Evolutionary conservation across 2,329 filamentous ascomycete species (phyloP).

Genomic region (Alternaria infectoria): DNA sequence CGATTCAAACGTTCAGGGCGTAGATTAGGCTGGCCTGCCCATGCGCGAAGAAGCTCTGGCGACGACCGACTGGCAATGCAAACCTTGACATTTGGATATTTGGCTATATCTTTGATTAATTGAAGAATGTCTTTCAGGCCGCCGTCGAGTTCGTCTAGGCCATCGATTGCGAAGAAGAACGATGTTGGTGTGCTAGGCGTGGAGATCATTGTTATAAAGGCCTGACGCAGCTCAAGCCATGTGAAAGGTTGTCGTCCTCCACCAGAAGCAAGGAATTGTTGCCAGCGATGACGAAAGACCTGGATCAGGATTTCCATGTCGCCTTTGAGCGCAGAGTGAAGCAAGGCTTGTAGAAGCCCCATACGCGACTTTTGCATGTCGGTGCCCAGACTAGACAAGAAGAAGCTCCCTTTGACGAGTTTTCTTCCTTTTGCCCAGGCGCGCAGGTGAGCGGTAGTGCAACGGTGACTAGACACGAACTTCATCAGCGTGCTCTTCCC

Average conservation of each 20-base stretch:
- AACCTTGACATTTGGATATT: neutral
- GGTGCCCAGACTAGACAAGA: conserved; percentile 40
- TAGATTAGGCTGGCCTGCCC: neutral
- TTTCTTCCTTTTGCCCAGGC: conserved; percentile 43
- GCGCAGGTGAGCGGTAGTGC: neutral
- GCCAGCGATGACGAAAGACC: neutral
- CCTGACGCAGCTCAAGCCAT: neutral
- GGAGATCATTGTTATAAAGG: neutral
- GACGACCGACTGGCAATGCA: neutral
- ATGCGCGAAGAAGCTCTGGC: neutral
- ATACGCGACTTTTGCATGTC: neutral
- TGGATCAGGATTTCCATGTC: neutral
- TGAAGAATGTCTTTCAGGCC: neutral
- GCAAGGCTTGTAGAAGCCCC: neutral
- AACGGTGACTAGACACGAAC: conserved; percentile 16
- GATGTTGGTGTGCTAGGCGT: neutral
- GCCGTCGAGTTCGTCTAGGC: neutral
- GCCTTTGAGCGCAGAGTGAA: neutral
- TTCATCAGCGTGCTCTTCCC: conserved; percentile 58
- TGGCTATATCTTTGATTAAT: neutral
- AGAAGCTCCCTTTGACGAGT: conserved; percentile 26
- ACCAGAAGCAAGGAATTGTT: neutral
- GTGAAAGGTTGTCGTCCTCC: neutral
- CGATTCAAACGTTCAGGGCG: neutral
- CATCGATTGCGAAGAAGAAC: neutral